A percentile compares a stretch with the other conserved stretches of the same genome.
phyloP scores from a whole-genome alignment of 345 rosid species.

The Bruguiera gymnorhiza region DNA sequence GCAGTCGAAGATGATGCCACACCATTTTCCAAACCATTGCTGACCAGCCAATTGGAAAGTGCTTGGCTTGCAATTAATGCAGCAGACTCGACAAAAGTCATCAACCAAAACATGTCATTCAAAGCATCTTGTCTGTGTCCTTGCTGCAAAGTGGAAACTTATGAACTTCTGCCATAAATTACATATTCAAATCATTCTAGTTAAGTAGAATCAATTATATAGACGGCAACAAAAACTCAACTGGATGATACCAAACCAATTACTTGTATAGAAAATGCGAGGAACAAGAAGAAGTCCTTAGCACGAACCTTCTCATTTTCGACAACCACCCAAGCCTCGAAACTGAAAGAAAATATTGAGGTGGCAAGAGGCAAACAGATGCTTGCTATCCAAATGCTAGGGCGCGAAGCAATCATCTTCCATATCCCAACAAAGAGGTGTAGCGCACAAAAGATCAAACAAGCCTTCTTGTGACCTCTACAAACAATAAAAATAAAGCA shows the following conservation, averaged over 20 bases:
- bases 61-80: constrained; percentile 72
- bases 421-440: constrained; percentile 71
- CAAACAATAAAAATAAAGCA: constrained; percentile 8
- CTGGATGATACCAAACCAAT: not conserved
- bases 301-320: constrained; percentile 79
- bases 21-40: constrained; percentile 38
- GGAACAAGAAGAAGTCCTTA: not conserved
- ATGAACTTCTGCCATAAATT: not conserved
- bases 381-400: constrained; percentile 56
- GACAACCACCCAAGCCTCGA: constrained; percentile 79
- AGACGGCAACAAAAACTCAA: not conserved
- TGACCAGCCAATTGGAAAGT: constrained; percentile 67
- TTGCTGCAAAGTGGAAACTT: constrained; percentile 50
- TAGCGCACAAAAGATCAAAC: constrained; percentile 62
- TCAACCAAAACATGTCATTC: constrained; percentile 85
- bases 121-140: constrained; percentile 71
- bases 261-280: not conserved
- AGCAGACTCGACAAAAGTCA: constrained; percentile 79
- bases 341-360: constrained; percentile 63
- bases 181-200: not conserved
- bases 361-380: constrained; percentile 66
- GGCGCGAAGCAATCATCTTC: constrained; percentile 58
- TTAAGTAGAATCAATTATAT: not conserved
- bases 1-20: constrained; percentile 42
- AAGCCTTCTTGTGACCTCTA: constrained; percentile 76